A percentile compares a stretch with the other conserved stretches of the same genome.
Conservation (phyloP, 257 asterid genomes). For the Solanum lignicaule region DNA sequence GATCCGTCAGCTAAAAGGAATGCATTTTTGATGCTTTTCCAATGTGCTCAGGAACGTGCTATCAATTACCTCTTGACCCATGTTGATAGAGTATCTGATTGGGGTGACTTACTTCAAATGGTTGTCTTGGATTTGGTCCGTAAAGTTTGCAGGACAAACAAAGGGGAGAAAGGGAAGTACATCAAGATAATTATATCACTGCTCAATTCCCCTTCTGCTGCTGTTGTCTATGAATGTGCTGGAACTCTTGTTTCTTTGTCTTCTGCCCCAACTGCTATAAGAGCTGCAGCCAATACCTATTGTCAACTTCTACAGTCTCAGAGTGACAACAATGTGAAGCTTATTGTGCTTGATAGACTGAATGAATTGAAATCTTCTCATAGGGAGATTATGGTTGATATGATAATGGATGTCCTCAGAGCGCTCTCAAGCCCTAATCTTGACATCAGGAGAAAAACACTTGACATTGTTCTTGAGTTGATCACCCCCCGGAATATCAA, state of each 20-base stretch:
- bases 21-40: slow-evolving; percentile 90
- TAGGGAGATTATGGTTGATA: slow-evolving; percentile 70
- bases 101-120: slow-evolving; percentile 90
- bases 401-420: slow-evolving; percentile 92
- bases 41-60: slow-evolving; percentile 86
- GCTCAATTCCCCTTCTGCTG: slow-evolving; percentile 79
- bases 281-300: slow-evolving; percentile 90
- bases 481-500: slow-evolving; percentile 76
- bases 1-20: slow-evolving; percentile 84
- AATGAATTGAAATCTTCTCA: slow-evolving; percentile 74
- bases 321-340: slow-evolving; percentile 89
- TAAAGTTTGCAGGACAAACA: slow-evolving; percentile 87
- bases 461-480: slow-evolving; percentile 89
- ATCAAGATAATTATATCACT: slow-evolving; percentile 78
- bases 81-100: slow-evolving; percentile 71
- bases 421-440: slow-evolving; percentile 88
- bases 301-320: slow-evolving; percentile 89
- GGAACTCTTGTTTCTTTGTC: slow-evolving; percentile 91
- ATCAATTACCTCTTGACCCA: slow-evolving; percentile 62
- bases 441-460: slow-evolving; percentile 80
- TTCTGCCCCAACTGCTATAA: slow-evolving; percentile 87
- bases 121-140: slow-evolving; percentile 82
- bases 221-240: slow-evolving; percentile 85
- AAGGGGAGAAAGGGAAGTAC: slow-evolving; percentile 84
- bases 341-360: slow-evolving; percentile 77